phyloP scores from a whole-genome alignment of 257 asterid species.

The Phtheirospermum japonicum region DNA sequence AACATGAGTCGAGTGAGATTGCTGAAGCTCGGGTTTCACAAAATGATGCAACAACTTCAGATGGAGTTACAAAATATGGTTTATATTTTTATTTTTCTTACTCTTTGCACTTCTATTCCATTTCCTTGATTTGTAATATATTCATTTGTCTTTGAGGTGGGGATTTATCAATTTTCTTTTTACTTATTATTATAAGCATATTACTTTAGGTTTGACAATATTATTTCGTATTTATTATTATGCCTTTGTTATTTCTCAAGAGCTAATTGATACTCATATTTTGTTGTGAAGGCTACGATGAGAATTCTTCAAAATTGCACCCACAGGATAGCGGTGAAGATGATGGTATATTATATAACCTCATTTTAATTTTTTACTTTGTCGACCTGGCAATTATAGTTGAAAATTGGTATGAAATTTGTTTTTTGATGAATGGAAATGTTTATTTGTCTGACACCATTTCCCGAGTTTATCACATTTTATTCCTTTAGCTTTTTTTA shows the following conservation, averaged over 20 bases:
- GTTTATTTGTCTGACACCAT: not conserved
- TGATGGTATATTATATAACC: slow-evolving; percentile 48
- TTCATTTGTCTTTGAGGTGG: not conserved
- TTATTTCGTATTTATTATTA: too few relatives aligned
- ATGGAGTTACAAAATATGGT: slow-evolving; percentile 37
- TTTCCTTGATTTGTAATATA: not conserved
- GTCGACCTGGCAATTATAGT: not conserved
- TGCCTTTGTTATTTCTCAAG: not conserved
- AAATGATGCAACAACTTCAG: slow-evolving; percentile 28
- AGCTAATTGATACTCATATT: slow-evolving; percentile 26
- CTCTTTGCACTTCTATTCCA: not conserved
- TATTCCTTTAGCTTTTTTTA: not conserved
- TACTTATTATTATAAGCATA: not conserved
- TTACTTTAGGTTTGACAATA: too few relatives aligned
- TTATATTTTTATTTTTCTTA: slow-evolving; percentile 4
- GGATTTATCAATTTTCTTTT: not conserved
- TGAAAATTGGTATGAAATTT: slow-evolving; percentile 6
- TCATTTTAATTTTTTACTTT: slow-evolving; percentile 1
- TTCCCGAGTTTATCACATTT: too few relatives aligned
- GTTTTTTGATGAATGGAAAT: not conserved
- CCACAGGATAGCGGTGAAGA: slow-evolving; percentile 38
- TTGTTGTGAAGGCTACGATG: slow-evolving; percentile 34
- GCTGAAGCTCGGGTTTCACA: slow-evolving; percentile 26
- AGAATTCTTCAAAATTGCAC: slow-evolving; percentile 30
- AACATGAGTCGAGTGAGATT: slow-evolving; percentile 28